Base-by-base conservation (phyloP, 106 monocot genomes). In the Dendrobium huoshanense region DNA sequence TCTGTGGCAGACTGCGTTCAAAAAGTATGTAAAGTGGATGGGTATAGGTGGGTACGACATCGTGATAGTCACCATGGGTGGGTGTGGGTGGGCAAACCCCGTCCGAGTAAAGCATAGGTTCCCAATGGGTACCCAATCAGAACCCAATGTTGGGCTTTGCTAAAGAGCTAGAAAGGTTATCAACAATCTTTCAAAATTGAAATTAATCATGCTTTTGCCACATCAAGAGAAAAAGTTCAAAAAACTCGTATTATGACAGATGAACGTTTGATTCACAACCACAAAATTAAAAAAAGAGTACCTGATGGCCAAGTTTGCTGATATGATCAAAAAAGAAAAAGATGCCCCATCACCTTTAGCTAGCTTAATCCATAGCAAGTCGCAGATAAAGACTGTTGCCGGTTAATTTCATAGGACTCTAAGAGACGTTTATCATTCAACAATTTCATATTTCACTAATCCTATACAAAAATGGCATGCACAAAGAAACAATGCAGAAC, bases 161-260 rank as follows among this genome's bases (percentile, higher is more conserved):
- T 31, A 31, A 40, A 27, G 3, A 73, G 73, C 68, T 37, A 0
- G 18, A 70, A 37, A 31, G 13, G 3, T 70, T 37, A 70, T 70
- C 37, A 70, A 0, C 1, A n/a, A 70, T 33, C 70, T 8, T 70
- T 37, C 33, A 70, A 37, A 70, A 16, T 70, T 16, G 51, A 37
- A 70, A 33, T 37, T 20, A 31, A 33, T 33, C 70, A 6, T 56
- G 25, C 33, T 15, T 82, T 48, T 76, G 82, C 77, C 24, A 67
- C 45, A 67, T 10, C 82, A 82, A 77, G 77, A 77, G 49, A 82
- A 67, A 31, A 33, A 67, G 43, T 59, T n/a, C 51, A 44, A 42
- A 73, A 61, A 56, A 27, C 75, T 47, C 75, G 65, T 55, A 33
- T 25, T 27, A 29, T 20, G 55, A 59, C 29, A 70, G 10, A 0